Percentiles rank a stretch among this genome's conserved stretches.
Evolutionary conservation across 495 filamentous ascomycete genomes (phyloP).

Genomic region (Chlorociboria aeruginascens): DNA sequence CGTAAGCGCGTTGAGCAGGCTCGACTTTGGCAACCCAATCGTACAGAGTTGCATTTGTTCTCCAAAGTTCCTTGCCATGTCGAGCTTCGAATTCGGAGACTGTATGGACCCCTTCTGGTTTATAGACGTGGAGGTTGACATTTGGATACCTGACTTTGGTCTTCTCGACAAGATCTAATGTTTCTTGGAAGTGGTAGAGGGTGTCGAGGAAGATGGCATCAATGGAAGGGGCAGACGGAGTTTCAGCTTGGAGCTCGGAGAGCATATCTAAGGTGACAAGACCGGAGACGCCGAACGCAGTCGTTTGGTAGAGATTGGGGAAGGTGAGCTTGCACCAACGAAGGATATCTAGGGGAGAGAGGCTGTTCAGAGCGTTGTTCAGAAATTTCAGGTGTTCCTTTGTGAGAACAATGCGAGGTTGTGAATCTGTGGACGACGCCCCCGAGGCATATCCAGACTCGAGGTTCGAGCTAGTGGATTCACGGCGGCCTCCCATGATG

Average conservation of each 20-base stretch:
- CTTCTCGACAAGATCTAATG: conserved; percentile 66
- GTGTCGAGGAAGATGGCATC: conserved; percentile 97
- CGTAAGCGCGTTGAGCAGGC: conserved; percentile 85
- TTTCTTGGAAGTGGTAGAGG: conserved; percentile 90
- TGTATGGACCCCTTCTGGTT: conserved; percentile 59
- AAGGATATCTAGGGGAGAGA: conserved; percentile 69
- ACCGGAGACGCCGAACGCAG: conserved; percentile 92
- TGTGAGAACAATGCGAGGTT: conserved; percentile 75
- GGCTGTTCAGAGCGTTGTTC: conserved; percentile 74
- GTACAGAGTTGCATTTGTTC: conserved; percentile 76
- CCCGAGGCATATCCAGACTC: conserved; percentile 90
- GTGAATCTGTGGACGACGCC: conserved; percentile 44
- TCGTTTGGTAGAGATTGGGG: conserved; percentile 87
- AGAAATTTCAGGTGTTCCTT: conserved; percentile 79
- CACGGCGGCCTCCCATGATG: conserved; percentile 11
- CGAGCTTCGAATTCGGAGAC: conserved; percentile 64
- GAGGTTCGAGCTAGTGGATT: conserved; percentile 8
- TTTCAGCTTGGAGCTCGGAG: conserved; percentile 65
- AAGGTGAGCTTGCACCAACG: conserved; percentile 86
- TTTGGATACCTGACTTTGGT: conserved; percentile 66
- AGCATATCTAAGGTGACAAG: conserved; percentile 93
- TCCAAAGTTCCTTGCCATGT: conserved; percentile 79
- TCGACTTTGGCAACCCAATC: conserved; percentile 98
- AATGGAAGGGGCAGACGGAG: conserved; percentile 47
- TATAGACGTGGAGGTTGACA: conserved; percentile 76